These are phyloP conservation scores for Umbellularia californica DNA, from an alignment of 164 flowering plant genomes.

Conservation along the genomic window DNA sequence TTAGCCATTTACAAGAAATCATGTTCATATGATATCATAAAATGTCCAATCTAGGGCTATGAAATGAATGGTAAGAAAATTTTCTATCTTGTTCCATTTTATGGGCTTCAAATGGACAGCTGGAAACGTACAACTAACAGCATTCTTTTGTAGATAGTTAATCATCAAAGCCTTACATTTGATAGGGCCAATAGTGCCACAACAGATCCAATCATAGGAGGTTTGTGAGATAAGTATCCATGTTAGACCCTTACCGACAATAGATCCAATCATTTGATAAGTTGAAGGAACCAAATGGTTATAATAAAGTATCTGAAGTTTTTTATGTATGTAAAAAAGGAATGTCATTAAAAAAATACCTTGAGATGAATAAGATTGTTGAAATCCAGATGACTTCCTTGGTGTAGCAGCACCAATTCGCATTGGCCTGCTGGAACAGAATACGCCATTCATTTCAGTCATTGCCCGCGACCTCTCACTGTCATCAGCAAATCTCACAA, in stretches of 20 bases:
- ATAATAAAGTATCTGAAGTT: neutral
- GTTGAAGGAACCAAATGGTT: neutral
- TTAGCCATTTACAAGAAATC: no score
- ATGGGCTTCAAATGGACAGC: no score
- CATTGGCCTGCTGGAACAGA: conserved; percentile 92
- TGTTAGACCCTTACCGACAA: neutral
- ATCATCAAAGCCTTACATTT: no score
- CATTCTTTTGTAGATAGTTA: no score
- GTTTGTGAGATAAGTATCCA: no score
- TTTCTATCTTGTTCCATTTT: no score
- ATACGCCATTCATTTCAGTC: conserved; percentile 89
- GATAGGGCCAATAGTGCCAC: no score
- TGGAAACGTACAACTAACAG: no score
- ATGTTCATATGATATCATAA: no score
- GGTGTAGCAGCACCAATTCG: conserved; percentile 95
- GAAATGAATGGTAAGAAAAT: no score
- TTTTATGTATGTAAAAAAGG: neutral
- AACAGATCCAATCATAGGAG: no score
- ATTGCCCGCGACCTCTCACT: conserved; percentile 74
- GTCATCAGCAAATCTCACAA: conserved; percentile 96
- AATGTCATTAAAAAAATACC: neutral
- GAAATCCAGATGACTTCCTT: conserved; percentile 76
- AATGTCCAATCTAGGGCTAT: no score
- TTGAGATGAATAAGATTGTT: conserved; percentile 28
- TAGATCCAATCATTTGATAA: neutral